A percentile compares a stretch with the other conserved stretches of the same genome.
phyloP scores from a whole-genome alignment of 1,139 yeast genomes.

The Ashbya aceris region DNA sequence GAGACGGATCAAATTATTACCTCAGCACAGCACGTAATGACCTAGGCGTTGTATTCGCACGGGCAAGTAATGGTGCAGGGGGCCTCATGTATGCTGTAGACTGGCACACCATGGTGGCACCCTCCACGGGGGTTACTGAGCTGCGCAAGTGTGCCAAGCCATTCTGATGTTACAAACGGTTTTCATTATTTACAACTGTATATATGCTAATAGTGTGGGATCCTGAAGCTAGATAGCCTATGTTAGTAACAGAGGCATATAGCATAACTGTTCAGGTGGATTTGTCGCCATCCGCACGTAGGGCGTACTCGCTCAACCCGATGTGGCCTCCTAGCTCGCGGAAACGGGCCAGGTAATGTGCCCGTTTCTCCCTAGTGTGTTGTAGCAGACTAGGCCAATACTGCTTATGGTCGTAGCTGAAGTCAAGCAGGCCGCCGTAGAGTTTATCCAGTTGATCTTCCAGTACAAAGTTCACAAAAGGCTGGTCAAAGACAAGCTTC shows the following conservation, averaged over 20 bases:
- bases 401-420: conserved; percentile 65
- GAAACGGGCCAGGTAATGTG: conserved; percentile 52
- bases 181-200: neutral
- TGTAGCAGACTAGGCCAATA: conserved; percentile 71
- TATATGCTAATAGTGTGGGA: neutral
- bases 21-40: conserved; percentile 85
- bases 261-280: conserved; percentile 33
- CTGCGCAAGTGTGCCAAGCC: conserved; percentile 91
- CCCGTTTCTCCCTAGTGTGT: conserved; percentile 48
- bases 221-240: neutral
- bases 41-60: conserved; percentile 88
- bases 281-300: conserved; percentile 49
- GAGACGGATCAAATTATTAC: conserved; percentile 89
- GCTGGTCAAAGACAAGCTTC: conserved; percentile 83
- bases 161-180: conserved; percentile 30
- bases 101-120: conserved; percentile 91
- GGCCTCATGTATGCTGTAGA: conserved; percentile 81
- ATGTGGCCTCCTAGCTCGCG: conserved; percentile 55
- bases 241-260: neutral
- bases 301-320: conserved; percentile 76
- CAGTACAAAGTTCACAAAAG: conserved; percentile 76
- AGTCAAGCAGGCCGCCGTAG: conserved; percentile 77
- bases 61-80: conserved; percentile 59
- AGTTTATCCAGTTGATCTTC: conserved; percentile 69
- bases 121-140: conserved; percentile 68